Evolutionary conservation across 2,329 filamentous ascomycete species (phyloP).

Genomic region (Dissoconium aciculare): DNA sequence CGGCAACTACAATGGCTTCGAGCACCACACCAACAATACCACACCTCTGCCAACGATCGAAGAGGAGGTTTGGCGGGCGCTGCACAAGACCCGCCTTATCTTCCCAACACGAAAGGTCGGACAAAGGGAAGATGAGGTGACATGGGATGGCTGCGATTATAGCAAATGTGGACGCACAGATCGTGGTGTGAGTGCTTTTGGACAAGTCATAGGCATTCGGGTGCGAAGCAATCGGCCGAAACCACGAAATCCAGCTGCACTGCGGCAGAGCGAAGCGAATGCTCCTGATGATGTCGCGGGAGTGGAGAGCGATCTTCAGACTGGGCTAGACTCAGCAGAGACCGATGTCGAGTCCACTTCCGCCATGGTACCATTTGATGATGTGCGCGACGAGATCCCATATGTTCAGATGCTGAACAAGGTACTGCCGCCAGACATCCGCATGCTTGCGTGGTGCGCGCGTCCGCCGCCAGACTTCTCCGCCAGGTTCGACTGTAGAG

Average conservation of each 20-base stretch:
- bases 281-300: conserved; percentile 5
- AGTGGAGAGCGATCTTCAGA: neutral
- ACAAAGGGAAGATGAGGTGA: conserved; percentile 38
- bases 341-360: too few species aligned
- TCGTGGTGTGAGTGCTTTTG: conserved; percentile 86
- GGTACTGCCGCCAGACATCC: conserved; percentile 76
- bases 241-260: conserved; percentile 8
- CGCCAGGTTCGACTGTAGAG: conserved; percentile 81
- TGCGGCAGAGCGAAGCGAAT: conserved; percentile 7
- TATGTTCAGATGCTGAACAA: conserved; percentile 77
- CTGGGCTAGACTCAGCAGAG: too few species aligned
- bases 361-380: conserved; percentile 38
- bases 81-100: conserved; percentile 70
- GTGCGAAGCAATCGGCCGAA: conserved; percentile 63
- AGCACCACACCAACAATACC: conserved; percentile 59
- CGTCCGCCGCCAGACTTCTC: conserved; percentile 65
- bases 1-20: conserved; percentile 81
- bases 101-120: conserved; percentile 40
- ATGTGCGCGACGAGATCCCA: conserved; percentile 63
- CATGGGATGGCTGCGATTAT: conserved; percentile 77
- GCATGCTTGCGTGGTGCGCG: conserved; percentile 85
- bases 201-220: conserved; percentile 75
- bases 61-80: conserved; percentile 82
- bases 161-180: conserved; percentile 93
- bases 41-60: conserved; percentile 70